A percentile compares a stretch with the other conserved stretches of the same genome.
phyloP scores from a whole-genome alignment of 257 asterid species.

The Parsonsia alboflavescens region DNA sequence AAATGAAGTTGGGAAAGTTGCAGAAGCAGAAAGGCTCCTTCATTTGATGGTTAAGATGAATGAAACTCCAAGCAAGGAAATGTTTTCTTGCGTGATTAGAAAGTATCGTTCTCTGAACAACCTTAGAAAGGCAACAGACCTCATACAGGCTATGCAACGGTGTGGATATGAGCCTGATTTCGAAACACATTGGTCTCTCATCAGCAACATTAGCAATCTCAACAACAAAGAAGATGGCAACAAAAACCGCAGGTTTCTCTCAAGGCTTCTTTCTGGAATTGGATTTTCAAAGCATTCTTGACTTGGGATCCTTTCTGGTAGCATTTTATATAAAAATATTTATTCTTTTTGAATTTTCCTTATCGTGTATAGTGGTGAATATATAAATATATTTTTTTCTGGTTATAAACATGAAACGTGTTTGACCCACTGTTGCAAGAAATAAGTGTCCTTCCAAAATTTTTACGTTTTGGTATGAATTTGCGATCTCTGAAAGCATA shows the following conservation, averaged over 20 bases:
- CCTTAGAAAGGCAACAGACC: constrained; percentile 41
- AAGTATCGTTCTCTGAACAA: constrained; percentile 42
- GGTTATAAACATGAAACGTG: background rate
- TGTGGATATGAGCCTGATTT: constrained; percentile 72
- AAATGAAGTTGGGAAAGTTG: constrained; percentile 35
- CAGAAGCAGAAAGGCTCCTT: constrained; percentile 58
- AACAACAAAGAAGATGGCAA: constrained; percentile 27
- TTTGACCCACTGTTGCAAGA: too few relatives aligned
- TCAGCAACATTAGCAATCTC: constrained; percentile 52
- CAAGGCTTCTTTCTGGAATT: constrained; percentile 62
- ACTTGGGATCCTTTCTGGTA: background rate
- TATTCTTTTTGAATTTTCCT: background rate
- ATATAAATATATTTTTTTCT: too few relatives aligned
- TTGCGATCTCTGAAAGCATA: background rate
- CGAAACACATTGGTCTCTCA: constrained; percentile 79
- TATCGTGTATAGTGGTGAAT: background rate
- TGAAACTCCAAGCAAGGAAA: constrained; percentile 63
- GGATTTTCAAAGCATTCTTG: constrained; percentile 30
- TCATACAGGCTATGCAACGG: constrained; percentile 63
- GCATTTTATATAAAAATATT: too few relatives aligned
- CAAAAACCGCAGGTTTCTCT: constrained; percentile 41
- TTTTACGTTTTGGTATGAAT: background rate
- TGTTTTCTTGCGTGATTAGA: constrained; percentile 43
- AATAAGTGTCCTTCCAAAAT: too few relatives aligned
- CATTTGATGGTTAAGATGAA: constrained; percentile 45